Percentiles rank a stretch among this genome's conserved stretches.
Evolutionary conservation across 208 protist species (phyloP).

Genomic region (Trypanosoma cruzi): DNA sequence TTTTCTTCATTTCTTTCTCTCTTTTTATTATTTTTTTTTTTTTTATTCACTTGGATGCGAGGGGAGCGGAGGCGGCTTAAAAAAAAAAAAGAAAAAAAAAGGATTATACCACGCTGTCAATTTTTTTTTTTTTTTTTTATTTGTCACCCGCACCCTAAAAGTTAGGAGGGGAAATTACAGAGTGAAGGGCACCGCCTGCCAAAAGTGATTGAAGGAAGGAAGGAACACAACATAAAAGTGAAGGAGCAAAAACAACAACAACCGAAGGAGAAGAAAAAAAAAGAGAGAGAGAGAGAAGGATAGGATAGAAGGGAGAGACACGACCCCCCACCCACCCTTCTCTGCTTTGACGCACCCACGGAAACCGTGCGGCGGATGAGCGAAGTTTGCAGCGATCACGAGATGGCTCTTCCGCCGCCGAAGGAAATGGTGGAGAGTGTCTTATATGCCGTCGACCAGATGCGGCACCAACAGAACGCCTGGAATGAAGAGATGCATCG

Average conservation of each 20-base stretch:
- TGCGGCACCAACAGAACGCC: slow-evolving; percentile 30
- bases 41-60: not conserved
- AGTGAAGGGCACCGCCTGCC: no score
- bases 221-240: not conserved
- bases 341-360: not conserved
- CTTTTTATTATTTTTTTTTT: slow-evolving; percentile 2
- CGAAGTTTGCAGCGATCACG: not conserved
- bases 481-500: slow-evolving; percentile 46
- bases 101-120: no score
- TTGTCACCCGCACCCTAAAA: not conserved
- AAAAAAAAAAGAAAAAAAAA: not conserved
- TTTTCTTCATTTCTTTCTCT: not conserved
- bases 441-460: slow-evolving; percentile 20
- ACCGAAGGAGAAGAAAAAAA: no score
- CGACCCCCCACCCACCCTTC: no score
- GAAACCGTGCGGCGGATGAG: slow-evolving; percentile 3
- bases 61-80: not conserved
- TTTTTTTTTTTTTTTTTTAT: not conserved
- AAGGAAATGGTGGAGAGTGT: slow-evolving; percentile 24
- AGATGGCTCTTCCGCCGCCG: not conserved
- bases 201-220: no score
- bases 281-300: not conserved
- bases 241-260: no score
- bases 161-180: no score
- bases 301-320: not conserved